phyloP scores from a whole-genome alignment of 192 early-diverging fungal species.

The Podila epigama region DNA sequence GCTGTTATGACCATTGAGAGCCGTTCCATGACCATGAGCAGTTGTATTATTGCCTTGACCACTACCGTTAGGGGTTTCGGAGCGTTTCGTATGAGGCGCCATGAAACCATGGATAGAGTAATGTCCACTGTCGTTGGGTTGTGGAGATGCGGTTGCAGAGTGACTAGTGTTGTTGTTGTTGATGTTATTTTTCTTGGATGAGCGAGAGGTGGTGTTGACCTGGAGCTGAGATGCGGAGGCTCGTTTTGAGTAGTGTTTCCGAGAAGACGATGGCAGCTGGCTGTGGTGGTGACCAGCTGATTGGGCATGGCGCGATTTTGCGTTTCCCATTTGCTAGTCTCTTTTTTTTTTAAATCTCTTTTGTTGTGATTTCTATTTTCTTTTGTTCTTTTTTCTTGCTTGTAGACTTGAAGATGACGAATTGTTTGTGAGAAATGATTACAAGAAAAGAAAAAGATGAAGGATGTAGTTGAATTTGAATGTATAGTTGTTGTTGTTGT shows the following conservation, averaged over 20 bases:
- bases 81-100: conserved; percentile 3
- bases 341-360: neutral
- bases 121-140: conserved; percentile 41
- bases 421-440: too few species aligned
- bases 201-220: neutral
- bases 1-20: too few species aligned
- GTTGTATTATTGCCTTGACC: too few species aligned
- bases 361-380: neutral
- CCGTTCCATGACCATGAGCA: too few species aligned
- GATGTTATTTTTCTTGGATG: conserved; percentile 1
- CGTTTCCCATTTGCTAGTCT: conserved; percentile 35
- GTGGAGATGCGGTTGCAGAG: conserved; percentile 1
- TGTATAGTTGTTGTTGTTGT: too few species aligned
- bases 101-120: conserved; percentile 42
- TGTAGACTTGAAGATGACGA: neutral
- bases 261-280: neutral
- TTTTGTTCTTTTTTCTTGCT: neutral
- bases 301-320: conserved; percentile 29
- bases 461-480: too few species aligned
- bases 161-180: conserved; percentile 3
- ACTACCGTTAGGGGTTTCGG: neutral
- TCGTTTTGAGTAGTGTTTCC: conserved; percentile 1
- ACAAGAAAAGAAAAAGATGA: neutral
- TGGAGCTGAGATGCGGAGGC: neutral
- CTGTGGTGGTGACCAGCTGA: neutral